Evolutionary conservation across 2,329 filamentous ascomycete genomes (phyloP).

Genomic region (Calonectria henricotiae): DNA sequence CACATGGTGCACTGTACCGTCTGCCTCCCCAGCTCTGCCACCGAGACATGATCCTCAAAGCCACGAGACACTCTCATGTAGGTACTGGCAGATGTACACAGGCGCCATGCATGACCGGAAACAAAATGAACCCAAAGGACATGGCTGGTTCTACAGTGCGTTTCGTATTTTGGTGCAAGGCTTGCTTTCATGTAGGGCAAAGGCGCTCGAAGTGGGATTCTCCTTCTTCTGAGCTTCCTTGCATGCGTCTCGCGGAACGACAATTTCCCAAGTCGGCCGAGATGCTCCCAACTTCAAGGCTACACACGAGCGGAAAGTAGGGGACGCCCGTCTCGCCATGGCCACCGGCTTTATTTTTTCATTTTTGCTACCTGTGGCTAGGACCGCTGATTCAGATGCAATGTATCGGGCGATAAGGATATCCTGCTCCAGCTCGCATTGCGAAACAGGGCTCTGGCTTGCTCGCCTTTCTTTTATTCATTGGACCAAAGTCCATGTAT

Average conservation of each 20-base stretch:
- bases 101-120: constrained; percentile 6
- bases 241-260: constrained; percentile 39
- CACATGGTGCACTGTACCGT: constrained; percentile 27
- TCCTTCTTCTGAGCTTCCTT: constrained; percentile 44
- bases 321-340: constrained; percentile 10
- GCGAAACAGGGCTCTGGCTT: not conserved
- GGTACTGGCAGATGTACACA: constrained; percentile 17
- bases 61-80: constrained; percentile 19
- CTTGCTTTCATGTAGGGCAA: constrained; percentile 20
- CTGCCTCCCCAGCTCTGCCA: constrained; percentile 24
- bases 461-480: constrained; percentile 8
- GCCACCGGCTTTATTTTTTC: not conserved
- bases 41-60: constrained; percentile 22
- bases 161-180: constrained; percentile 23
- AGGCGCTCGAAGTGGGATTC: constrained; percentile 30
- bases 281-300: constrained; percentile 14
- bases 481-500: constrained; percentile 6
- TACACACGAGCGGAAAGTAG: not conserved
- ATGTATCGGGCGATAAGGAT: not conserved
- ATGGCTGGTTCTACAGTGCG: constrained; percentile 24
- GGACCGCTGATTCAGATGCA: constrained; percentile 5
- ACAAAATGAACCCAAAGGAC: constrained; percentile 10
- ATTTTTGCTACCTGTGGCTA: constrained; percentile 1
- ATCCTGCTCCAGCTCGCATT: not conserved
- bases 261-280: constrained; percentile 22